These are phyloP conservation scores for Leccinum pachyderme DNA, from an alignment of 1,284 basidiomycete species.

Conservation along the genomic window DNA sequence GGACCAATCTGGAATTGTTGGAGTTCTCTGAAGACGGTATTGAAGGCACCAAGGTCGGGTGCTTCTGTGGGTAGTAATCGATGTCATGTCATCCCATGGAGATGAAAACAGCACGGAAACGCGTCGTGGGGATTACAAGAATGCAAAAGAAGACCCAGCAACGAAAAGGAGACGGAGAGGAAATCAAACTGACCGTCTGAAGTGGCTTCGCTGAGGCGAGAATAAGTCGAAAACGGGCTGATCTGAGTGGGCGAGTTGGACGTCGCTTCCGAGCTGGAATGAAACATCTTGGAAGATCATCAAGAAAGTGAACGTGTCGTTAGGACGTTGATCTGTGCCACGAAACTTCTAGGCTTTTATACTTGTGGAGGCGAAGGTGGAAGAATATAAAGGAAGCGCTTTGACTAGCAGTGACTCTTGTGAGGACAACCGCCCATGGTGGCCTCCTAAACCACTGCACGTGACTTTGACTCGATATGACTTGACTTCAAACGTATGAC, in stretches of 20 bases:
- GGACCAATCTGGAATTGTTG: conserved; percentile 49
- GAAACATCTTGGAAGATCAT: conserved; percentile 16
- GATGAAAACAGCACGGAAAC: conserved; percentile 4
- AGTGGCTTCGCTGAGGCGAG: conserved; percentile 54
- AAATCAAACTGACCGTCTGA: conserved; percentile 53
- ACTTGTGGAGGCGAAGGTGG: not conserved
- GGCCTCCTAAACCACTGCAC: conserved; percentile 3
- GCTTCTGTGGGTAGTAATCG: conserved; percentile 43
- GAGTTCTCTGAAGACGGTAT: conserved; percentile 66
- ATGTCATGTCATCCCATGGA: conserved; percentile 4
- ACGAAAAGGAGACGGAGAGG: not conserved
- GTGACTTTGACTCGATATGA: conserved; percentile 9
- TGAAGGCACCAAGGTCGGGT: conserved; percentile 75
- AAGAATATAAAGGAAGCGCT: not conserved
- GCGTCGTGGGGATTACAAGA: not conserved
- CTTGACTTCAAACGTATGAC: not conserved
- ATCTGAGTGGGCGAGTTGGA: conserved; percentile 20
- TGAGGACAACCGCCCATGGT: conserved; percentile 5
- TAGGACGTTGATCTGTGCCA: not conserved
- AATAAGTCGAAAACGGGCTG: conserved; percentile 29
- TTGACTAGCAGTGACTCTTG: conserved; percentile 10
- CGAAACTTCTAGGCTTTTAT: not conserved
- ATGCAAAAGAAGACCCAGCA: conserved; percentile 6
- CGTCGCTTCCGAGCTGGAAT: conserved; percentile 28
- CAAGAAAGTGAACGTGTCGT: conserved; percentile 6